Evolutionary conservation across 1,284 basidiomycete genomes (phyloP).

Genomic region (Cryptococcus deneoformans): DNA sequence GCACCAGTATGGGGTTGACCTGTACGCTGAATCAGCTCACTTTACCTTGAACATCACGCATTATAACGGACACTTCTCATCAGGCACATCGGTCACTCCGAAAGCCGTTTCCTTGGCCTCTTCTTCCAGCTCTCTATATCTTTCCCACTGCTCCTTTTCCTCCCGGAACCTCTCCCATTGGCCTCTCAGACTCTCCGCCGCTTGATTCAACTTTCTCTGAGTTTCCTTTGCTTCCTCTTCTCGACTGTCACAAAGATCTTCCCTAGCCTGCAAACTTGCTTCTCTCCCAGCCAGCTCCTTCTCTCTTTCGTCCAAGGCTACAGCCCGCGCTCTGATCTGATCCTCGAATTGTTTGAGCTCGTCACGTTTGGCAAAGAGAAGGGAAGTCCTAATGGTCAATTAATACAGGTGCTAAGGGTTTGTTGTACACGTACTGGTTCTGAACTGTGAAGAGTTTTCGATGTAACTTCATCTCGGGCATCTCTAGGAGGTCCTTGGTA

Average conservation of each 20-base stretch:
- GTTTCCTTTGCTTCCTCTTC: conserved; percentile 70
- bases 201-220: conserved; percentile 62
- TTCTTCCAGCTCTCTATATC: conserved; percentile 14
- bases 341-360: conserved; percentile 58
- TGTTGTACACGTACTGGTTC: conserved; percentile 51
- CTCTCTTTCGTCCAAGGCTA: conserved; percentile 61
- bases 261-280: conserved; percentile 58
- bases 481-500: conserved; percentile 45
- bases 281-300: conserved; percentile 22
- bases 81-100: conserved; percentile 6
- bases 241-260: conserved; percentile 65
- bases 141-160: conserved; percentile 59
- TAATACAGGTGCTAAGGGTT: conserved; percentile 23
- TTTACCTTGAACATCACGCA: not conserved
- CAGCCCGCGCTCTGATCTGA: conserved; percentile 17
- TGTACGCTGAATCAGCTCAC: not conserved
- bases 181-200: conserved; percentile 56
- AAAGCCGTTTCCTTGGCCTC: not conserved
- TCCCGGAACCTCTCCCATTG: conserved; percentile 54
- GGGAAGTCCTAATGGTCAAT: conserved; percentile 36
- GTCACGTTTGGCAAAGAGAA: conserved; percentile 41
- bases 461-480: conserved; percentile 48
- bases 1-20: conserved; percentile 6
- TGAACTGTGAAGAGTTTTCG: conserved; percentile 46
- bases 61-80: not conserved